Evolutionary conservation across 495 filamentous ascomycete species (phyloP), one percentile per base, ranked within the genome.

Genomic region (Daldinia decipiens): DNA sequence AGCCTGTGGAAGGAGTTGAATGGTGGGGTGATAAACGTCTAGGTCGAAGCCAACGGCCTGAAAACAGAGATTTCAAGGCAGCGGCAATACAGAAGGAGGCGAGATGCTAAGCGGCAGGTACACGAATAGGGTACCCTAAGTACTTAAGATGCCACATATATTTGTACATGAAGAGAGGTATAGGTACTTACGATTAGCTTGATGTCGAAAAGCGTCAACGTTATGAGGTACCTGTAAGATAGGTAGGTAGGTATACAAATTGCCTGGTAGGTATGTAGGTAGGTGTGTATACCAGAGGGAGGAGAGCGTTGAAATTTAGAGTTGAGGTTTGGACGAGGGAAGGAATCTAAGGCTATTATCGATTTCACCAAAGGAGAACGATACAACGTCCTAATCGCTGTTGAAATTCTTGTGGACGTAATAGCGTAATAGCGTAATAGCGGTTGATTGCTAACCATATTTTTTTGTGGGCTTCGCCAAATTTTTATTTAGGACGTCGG

Each of bases 391-490:
- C 32, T 34, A 59, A 64, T 65, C 38, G 50, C 29, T 32, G 50
- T 60, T 45, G 34, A 34, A 62, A 65, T 61, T 56, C 59, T 62
- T 67, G 54, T 54, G 64, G 31, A 68, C 59, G 47, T 51, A 61
- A 36, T 36, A 36, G 34, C 34, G 43, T 57, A 61, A 36, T 36
- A 36, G 34, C 34, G 43, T 57, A 62, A 54, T 47, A 26, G 32
- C 50, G 52, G 40, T 56, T 39, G 50, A 43, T 60, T 65, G 56
- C 59, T 59, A 55, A 73, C 60, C 50, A 64, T 57, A 62, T 27
- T 27, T 21, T 68, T 69, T 73, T 73, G 70, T 73, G 70, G 70
- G 65, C 64, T 69, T 73, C 57, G 58, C 56, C 57, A 68, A 68
- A 68, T 62, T 62, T 67, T 53, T 34, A 53, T 62, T 59, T 62